A percentile compares a stretch with the other conserved stretches of the same genome.
Evolutionary conservation across 2,329 filamentous ascomycete genomes (phyloP).

Genomic region (Leptosphaerulina australis): DNA sequence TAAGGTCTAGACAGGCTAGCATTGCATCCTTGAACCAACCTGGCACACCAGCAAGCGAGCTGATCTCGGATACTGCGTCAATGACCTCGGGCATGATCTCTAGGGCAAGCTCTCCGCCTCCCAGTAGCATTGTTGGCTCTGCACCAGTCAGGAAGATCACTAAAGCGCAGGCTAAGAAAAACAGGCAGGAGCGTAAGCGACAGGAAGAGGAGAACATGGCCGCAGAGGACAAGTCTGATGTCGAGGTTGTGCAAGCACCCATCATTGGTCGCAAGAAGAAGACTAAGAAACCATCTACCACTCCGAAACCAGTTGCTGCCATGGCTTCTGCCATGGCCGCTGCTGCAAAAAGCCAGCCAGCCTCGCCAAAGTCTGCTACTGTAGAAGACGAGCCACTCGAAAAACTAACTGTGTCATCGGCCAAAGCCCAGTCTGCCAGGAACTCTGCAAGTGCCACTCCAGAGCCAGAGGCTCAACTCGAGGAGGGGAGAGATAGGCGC

Average conservation of each 20-base stretch:
- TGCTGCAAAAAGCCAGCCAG: constrained; percentile 35
- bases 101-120: constrained; percentile 72
- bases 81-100: constrained; percentile 75
- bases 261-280: constrained; percentile 84
- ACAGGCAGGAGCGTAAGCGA: constrained; percentile 66
- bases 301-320: constrained; percentile 29
- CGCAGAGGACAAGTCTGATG: constrained; percentile 54
- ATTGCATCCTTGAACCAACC: constrained; percentile 67
- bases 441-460: constrained; percentile 30
- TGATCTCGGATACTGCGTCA: constrained; percentile 77
- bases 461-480: constrained; percentile 22
- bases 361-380: constrained; percentile 37
- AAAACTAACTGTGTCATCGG: constrained; percentile 20
- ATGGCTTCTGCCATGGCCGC: constrained; percentile 21
- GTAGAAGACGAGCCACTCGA: constrained; percentile 38
- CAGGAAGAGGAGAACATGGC: constrained; percentile 59
- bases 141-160: constrained; percentile 72
- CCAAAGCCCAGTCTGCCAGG: constrained; percentile 28
- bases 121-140: constrained; percentile 67
- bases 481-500: constrained; percentile 43
- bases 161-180: constrained; percentile 80
- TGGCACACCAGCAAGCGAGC: constrained; percentile 75
- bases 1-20: constrained; percentile 59
- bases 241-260: constrained; percentile 66
- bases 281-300: constrained; percentile 67